phyloP scores from a whole-genome alignment of 2,329 filamentous ascomycete species.

The Ceratocystis cacaofunesta region DNA sequence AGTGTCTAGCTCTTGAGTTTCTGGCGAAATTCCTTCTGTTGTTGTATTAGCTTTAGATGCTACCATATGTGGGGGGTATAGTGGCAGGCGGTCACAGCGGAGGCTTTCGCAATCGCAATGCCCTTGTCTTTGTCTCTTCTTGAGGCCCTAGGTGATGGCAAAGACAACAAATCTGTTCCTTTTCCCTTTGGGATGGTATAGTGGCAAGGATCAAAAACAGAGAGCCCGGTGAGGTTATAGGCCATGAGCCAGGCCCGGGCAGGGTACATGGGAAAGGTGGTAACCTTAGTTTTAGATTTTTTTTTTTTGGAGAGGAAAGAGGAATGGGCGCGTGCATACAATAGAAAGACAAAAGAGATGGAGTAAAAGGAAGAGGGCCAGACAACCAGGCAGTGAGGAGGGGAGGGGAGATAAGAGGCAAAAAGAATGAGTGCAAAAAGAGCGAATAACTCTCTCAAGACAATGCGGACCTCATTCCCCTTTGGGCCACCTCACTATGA shows the following conservation, averaged over 20 bases:
- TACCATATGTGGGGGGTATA: not conserved
- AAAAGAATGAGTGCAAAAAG: not conserved
- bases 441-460: not conserved
- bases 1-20: not conserved
- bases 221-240: not conserved
- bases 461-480: not conserved
- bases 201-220: constrained; percentile 8
- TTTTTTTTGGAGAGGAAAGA: not conserved
- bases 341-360: not conserved
- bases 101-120: constrained; percentile 1
- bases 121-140: constrained; percentile 1
- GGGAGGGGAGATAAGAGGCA: not conserved
- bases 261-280: constrained; percentile 2
- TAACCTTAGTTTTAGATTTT: constrained; percentile 2
- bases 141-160: constrained; percentile 3
- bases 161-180: constrained; percentile 4
- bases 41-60: not conserved
- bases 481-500: not conserved
- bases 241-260: constrained; percentile 3
- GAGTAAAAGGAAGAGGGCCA: not conserved
- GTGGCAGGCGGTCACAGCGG: constrained; percentile 4
- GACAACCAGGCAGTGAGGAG: not conserved
- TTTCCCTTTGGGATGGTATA: constrained; percentile 3
- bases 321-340: not conserved
- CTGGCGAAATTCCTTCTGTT: constrained; percentile 6